Percentiles rank a stretch among this genome's conserved stretches.
Conservation (phyloP, 2,329 filamentous ascomycete species). For the Cylindrodendrum hubeiense region DNA sequence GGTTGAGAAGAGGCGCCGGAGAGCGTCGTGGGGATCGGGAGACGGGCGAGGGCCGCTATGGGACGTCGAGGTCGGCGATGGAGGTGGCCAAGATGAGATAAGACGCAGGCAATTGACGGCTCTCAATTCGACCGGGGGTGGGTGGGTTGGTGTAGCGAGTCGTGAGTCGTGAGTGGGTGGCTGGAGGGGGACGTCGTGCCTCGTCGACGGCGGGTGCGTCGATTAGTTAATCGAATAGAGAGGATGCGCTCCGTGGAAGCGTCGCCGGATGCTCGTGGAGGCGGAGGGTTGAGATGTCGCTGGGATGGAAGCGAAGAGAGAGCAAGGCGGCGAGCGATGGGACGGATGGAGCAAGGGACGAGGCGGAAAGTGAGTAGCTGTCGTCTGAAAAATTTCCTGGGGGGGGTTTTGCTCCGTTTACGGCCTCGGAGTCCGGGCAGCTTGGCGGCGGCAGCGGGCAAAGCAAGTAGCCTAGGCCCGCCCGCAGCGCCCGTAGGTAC, state of each 20-base stretch:
- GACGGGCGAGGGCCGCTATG: constrained; percentile 14
- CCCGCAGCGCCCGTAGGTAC: background rate
- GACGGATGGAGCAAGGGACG: constrained; percentile 12
- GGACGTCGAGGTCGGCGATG: constrained; percentile 26
- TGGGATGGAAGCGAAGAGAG: background rate
- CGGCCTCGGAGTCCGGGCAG: constrained; percentile 52
- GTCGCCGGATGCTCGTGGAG: background rate
- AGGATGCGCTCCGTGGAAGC: background rate
- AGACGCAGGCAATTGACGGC: constrained; percentile 33
- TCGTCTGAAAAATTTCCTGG: constrained; percentile 50
- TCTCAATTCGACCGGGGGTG: constrained; percentile 30
- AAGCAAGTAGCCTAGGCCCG: background rate
- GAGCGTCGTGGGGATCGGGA: constrained; percentile 11
- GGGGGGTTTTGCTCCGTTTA: constrained; percentile 50
- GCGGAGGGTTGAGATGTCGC: background rate
- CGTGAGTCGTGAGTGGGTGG: background rate
- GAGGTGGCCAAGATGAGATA: constrained; percentile 36
- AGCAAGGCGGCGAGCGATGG: constrained; percentile 8
- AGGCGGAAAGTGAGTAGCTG: constrained; percentile 23
- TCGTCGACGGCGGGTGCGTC: background rate
- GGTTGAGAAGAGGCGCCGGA: constrained; percentile 25
- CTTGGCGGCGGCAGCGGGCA: constrained; percentile 4
- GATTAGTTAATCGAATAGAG: background rate
- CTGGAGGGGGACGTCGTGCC: background rate
- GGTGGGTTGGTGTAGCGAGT: constrained; percentile 4